These are phyloP conservation scores for Adansonia madagascariensis DNA, from an alignment of 441 rosid species.

Conservation along the genomic window DNA sequence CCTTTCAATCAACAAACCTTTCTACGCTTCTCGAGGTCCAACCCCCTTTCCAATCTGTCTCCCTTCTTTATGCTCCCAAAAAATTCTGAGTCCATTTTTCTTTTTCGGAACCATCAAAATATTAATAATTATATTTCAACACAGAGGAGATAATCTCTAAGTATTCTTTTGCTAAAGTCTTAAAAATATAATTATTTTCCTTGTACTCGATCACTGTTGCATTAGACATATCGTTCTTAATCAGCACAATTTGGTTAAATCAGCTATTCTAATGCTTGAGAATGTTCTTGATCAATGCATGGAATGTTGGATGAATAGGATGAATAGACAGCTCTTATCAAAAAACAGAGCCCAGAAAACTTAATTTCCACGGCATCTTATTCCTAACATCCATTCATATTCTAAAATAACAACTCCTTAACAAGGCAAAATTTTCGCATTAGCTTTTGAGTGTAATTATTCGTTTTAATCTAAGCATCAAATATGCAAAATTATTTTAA, in stretches of 20 bases:
- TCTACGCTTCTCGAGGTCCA: conserved; percentile 1
- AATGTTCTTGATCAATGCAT: conserved; percentile 5
- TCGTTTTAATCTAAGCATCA: conserved; percentile 8
- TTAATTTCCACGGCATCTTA: background rate
- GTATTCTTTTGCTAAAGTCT: background rate
- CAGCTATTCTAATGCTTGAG: background rate
- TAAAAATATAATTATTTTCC: background rate
- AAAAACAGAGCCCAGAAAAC: background rate
- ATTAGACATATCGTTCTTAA: background rate
- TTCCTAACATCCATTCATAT: background rate
- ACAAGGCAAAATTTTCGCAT: background rate
- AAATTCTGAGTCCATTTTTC: background rate
- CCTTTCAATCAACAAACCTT: conserved; percentile 13
- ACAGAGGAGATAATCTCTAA: background rate
- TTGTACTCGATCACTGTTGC: background rate
- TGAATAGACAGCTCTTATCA: background rate
- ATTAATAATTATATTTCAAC: background rate
- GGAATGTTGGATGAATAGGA: background rate
- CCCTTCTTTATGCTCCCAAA: background rate
- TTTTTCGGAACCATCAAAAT: background rate
- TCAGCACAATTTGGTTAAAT: background rate
- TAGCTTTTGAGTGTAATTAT: background rate
- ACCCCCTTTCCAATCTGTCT: background rate
- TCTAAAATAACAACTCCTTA: background rate
- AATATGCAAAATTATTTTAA: background rate